Base-by-base conservation (phyloP, 495 filamentous ascomycete genomes). In the Penicillium taxi region DNA sequence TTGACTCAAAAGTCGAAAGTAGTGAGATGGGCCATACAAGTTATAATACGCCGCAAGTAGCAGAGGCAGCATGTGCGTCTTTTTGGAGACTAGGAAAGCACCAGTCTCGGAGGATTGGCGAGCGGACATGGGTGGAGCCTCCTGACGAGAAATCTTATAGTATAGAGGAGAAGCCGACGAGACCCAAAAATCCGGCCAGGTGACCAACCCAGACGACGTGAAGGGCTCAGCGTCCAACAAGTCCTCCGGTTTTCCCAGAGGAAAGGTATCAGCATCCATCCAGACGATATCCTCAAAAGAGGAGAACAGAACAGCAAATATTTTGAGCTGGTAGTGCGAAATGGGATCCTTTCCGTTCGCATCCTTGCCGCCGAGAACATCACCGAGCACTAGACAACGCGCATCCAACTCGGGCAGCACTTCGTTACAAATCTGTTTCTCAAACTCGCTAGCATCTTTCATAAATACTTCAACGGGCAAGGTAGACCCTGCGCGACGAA, bases 41-140 rank as follows among this genome's bases (percentile, higher is more conserved):
- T 81, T 82, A 56, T 83, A 82, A 39, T 82, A 83, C 0, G 68
- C 66, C 0, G 73, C 63, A 0, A 81, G 68, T 2, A 81, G 54
- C 6, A 82, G 54, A 1, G 70, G 68, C 28, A 51, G 35, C 18
- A 59, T 47, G 36, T 83, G 77, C 0, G 66, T 63, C 25, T 58
- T 55, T 42, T 83, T 80, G 13, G 73, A 72, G 12, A 78, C 54
- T 26, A 80, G 55, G 25, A 83, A 59, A 9, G 72, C 64, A 0
- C 79, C 79, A 1, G 72, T 62, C 53, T 82, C 78, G 7, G 70
- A 66, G 4, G 68, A 63, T 34, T 70, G 57, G 8, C 62, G 59
- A 4, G 47, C 52, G 12, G 56, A 47, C 42, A 69, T 54, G 0
- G 67, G 49, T 0, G 66, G 66, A 4, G 52, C 45, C 13, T 51